Percentiles rank a stretch among this genome's conserved stretches.
Evolutionary conservation across 2,329 filamentous ascomycete genomes (phyloP).

Genomic region (Diaporthe eres): DNA sequence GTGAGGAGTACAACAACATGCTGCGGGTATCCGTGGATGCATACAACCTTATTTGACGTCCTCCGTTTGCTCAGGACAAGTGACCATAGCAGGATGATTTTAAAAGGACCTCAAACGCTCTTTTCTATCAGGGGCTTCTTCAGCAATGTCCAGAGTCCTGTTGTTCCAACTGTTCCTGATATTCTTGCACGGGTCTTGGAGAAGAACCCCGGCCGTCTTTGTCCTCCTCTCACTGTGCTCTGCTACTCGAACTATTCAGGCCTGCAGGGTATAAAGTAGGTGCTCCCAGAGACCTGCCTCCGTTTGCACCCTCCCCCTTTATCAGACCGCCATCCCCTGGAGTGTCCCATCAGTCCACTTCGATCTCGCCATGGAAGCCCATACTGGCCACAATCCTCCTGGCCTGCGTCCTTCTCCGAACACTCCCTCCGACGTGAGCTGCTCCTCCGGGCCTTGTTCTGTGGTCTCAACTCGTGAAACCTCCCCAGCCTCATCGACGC

Average conservation of each 20-base stretch:
- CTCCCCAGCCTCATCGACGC: constrained; percentile 38
- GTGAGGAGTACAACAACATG: constrained; percentile 54
- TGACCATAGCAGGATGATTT: constrained; percentile 18
- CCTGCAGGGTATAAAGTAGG: constrained; percentile 48
- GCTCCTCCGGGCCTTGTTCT: constrained; percentile 33
- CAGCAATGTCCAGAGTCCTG: constrained; percentile 34
- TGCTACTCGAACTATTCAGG: constrained; percentile 37
- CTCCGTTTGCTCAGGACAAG: constrained; percentile 42
- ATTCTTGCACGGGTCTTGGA: constrained; percentile 35
- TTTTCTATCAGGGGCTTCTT: constrained; percentile 20
- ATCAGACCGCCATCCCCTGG: constrained; percentile 31
- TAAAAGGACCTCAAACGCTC: constrained; percentile 35
- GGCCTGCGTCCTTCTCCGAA: constrained; percentile 13
- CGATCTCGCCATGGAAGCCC: constrained; percentile 29
- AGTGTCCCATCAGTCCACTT: background rate
- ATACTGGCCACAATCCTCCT: constrained; percentile 6
- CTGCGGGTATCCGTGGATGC: constrained; percentile 56
- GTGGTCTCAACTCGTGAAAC: constrained; percentile 38
- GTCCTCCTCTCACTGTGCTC: constrained; percentile 27
- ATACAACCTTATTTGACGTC: constrained; percentile 55
- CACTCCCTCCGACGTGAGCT: constrained; percentile 28
- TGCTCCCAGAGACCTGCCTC: constrained; percentile 43
- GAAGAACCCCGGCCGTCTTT: constrained; percentile 32
- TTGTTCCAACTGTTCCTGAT: constrained; percentile 37
- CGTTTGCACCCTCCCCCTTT: constrained; percentile 49